Conservation (phyloP, 495 filamentous ascomycete species). For the Neurospora hispaniola region DNA sequence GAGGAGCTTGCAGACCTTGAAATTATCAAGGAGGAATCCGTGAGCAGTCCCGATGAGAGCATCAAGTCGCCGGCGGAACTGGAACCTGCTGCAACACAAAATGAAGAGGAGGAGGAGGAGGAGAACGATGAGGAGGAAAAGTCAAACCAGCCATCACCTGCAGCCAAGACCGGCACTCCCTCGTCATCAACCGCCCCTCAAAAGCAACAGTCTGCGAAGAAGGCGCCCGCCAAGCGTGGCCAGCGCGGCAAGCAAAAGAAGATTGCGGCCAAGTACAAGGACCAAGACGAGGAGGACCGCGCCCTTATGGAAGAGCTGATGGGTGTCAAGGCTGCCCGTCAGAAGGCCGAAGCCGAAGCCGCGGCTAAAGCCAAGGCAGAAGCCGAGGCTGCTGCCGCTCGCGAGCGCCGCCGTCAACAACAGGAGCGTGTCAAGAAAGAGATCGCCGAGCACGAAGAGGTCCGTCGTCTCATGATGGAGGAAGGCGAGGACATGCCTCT, state of each 20-base stretch:
- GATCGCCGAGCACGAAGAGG: constrained; percentile 55
- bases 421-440: constrained; percentile 58
- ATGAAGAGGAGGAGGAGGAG: constrained; percentile 12
- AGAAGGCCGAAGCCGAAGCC: constrained; percentile 43
- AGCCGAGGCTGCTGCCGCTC: constrained; percentile 52
- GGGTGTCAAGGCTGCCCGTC: constrained; percentile 51
- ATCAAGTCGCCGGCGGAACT: not conserved
- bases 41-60: constrained; percentile 1
- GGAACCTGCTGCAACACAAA: constrained; percentile 1
- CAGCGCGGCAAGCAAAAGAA: constrained; percentile 82
- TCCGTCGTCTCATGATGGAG: constrained; percentile 45
- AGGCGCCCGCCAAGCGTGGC: constrained; percentile 52
- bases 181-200: not conserved
- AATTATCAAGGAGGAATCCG: constrained; percentile 14
- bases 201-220: constrained; percentile 16
- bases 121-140: constrained; percentile 19
- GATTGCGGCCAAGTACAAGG: constrained; percentile 77
- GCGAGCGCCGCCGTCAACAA: constrained; percentile 63
- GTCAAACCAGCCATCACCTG: not conserved
- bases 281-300: constrained; percentile 92
- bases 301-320: constrained; percentile 70
- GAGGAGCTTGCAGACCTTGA: constrained; percentile 24
- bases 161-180: not conserved
- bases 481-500: constrained; percentile 31
- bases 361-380: constrained; percentile 40